phyloP scores from a whole-genome alignment of 495 filamentous ascomycete genomes.

The Podospora tetraspora region DNA sequence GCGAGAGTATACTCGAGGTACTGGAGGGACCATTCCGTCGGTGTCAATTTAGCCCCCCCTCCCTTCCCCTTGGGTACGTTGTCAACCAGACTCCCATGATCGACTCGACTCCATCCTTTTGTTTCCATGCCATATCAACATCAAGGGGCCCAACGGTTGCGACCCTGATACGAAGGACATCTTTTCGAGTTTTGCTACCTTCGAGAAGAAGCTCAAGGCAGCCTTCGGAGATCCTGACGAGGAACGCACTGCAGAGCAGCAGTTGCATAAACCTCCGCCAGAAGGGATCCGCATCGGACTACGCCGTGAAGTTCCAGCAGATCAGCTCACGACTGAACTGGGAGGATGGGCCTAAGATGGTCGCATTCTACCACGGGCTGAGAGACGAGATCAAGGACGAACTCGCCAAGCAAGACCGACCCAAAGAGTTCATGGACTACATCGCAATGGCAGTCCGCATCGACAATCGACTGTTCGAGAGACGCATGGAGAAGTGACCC shows the following conservation, averaged over 20 bases:
- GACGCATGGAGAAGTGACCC: too few species aligned
- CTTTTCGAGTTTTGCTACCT: background rate
- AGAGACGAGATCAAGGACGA: constrained; percentile 4
- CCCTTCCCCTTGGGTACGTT: too few species aligned
- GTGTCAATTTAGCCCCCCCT: too few species aligned
- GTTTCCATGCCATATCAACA: too few species aligned
- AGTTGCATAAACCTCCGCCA: background rate
- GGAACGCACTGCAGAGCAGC: constrained; percentile 1
- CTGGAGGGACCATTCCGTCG: too few species aligned
- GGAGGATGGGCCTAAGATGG: constrained; percentile 2
- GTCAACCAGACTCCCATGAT: too few species aligned
- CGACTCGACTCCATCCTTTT: too few species aligned
- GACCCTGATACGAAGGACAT: constrained; percentile 3
- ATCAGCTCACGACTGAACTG: constrained; percentile 4
- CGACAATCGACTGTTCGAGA: too few species aligned
- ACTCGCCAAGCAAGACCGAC: too few species aligned
- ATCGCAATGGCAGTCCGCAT: background rate
- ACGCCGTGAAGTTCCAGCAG: background rate
- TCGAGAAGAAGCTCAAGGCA: constrained; percentile 2
- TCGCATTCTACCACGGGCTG: constrained; percentile 3
- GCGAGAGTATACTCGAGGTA: too few species aligned
- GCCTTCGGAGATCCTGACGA: constrained; percentile 4
- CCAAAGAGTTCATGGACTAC: background rate
- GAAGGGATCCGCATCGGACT: constrained; percentile 4
- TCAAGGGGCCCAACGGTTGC: background rate